A percentile compares a stretch with the other conserved stretches of the same genome.
These are phyloP conservation scores for Penicillium coffeae DNA, from an alignment of 495 filamentous ascomycete genomes.

Conservation along the genomic window DNA sequence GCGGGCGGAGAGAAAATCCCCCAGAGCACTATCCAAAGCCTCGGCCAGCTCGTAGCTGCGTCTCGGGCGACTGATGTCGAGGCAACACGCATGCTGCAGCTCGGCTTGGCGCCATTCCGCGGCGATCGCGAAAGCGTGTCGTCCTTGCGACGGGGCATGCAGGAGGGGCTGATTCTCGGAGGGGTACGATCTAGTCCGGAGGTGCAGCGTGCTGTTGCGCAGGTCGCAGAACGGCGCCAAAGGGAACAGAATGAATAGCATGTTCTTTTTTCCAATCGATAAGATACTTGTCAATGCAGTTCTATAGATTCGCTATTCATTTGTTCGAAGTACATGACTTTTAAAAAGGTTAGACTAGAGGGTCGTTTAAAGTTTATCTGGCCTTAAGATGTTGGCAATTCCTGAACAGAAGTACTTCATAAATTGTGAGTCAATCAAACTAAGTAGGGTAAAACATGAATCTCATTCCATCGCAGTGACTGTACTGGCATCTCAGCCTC, in stretches of 20 bases:
- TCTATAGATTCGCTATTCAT: no score
- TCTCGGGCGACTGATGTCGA: slow-evolving; percentile 61
- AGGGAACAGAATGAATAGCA: slow-evolving; percentile 23
- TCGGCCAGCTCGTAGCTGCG: slow-evolving; percentile 40
- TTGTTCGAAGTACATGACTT: no score
- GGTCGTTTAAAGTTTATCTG: no score
- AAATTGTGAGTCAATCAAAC: no score
- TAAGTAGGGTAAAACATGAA: no score
- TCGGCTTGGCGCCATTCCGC: slow-evolving; percentile 80
- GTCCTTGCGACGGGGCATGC: slow-evolving; percentile 60
- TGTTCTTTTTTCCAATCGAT: no score
- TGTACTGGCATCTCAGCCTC: no score
- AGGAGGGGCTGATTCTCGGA: slow-evolving; percentile 73
- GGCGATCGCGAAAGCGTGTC: slow-evolving; percentile 60
- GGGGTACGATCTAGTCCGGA: slow-evolving; percentile 68
- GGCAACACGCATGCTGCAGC: slow-evolving; percentile 60
- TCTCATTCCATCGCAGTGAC: no score
- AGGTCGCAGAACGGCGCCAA: slow-evolving; percentile 53
- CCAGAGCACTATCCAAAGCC: slow-evolving; percentile 36
- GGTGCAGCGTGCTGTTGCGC: slow-evolving; percentile 69
- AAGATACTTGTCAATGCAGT: no score
- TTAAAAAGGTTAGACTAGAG: no score
- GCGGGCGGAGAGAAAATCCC: slow-evolving; percentile 20
- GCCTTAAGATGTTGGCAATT: no score
- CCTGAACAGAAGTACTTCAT: no score